Percentiles rank a stretch among this genome's conserved stretches.
These are phyloP conservation scores for Liquidambar formosana DNA, from an alignment of 164 flowering plant genomes.

Conservation along the genomic window DNA sequence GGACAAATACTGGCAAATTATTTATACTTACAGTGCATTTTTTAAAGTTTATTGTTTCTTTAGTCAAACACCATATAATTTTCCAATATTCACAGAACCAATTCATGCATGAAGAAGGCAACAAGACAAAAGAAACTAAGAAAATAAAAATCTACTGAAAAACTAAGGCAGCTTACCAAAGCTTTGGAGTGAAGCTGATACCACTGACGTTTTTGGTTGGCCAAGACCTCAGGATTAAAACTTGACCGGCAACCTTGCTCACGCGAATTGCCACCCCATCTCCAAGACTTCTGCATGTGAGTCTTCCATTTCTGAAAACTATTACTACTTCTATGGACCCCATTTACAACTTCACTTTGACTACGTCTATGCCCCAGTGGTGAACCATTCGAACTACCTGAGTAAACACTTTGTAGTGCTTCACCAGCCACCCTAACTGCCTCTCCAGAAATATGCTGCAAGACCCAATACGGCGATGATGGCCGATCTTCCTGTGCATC, in stretches of 20 bases:
- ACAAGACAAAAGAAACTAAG: too few relatives aligned
- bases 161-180: constrained; percentile 38
- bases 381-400: constrained; percentile 13
- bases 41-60: too few relatives aligned
- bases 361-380: constrained; percentile 53
- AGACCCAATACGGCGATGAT: constrained; percentile 37
- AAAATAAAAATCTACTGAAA: constrained; percentile 1
- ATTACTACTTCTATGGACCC: constrained; percentile 30
- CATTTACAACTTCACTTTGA: constrained; percentile 48
- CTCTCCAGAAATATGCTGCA: constrained; percentile 48
- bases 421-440: constrained; percentile 49
- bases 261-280: constrained; percentile 45
- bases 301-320: constrained; percentile 69
- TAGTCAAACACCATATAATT: too few relatives aligned
- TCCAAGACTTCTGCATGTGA: constrained; percentile 80
- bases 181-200: constrained; percentile 72
- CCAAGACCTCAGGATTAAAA: constrained; percentile 89
- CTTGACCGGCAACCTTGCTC: constrained; percentile 31
- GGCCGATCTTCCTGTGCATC: constrained; percentile 34
- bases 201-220: constrained; percentile 95
- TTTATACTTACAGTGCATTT: too few relatives aligned
- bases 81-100: not conserved
- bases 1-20: too few relatives aligned
- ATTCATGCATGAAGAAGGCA: not conserved
- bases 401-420: constrained; percentile 36